phyloP scores from a whole-genome alignment of 805 yeast genomes.

The Candida ascalaphidarum region DNA sequence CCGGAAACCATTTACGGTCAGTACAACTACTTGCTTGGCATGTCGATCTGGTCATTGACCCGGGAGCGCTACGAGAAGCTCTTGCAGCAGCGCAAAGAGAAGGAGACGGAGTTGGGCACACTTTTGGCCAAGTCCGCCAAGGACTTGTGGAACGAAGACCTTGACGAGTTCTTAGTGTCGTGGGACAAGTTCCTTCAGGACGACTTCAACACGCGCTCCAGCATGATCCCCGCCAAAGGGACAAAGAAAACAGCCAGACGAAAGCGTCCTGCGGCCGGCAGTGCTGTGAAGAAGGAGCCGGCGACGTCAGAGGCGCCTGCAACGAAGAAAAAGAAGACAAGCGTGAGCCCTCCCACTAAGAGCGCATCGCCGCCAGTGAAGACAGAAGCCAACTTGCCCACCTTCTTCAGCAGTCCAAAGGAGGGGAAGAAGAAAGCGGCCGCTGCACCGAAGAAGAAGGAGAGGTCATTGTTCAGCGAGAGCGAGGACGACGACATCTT shows the following conservation, averaged over 20 bases:
- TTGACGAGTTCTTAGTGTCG: conserved; percentile 59
- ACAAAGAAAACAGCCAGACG: conserved; percentile 28
- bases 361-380: conserved; percentile 1
- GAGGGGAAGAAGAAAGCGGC: conserved; percentile 2
- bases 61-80: conserved; percentile 79
- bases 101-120: conserved; percentile 59
- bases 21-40: conserved; percentile 82
- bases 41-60: conserved; percentile 93
- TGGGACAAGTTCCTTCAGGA: conserved; percentile 63
- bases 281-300: conserved; percentile 2
- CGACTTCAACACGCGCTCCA: conserved; percentile 54
- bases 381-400: conserved; percentile 1
- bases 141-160: conserved; percentile 81
- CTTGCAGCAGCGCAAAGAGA: conserved; percentile 61
- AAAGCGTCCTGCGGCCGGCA: conserved; percentile 1
- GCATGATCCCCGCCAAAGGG: conserved; percentile 38
- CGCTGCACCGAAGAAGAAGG: conserved; percentile 3
- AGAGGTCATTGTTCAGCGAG: conserved; percentile 16
- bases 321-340: no score
- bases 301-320: conserved; percentile 1
- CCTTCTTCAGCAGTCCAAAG: conserved; percentile 10
- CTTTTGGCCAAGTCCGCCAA: conserved; percentile 67
- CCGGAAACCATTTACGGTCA: conserved; percentile 53
- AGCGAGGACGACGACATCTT: conserved; percentile 28
- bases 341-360: conserved; percentile 1